These are phyloP conservation scores for Yamadazyma laniorum DNA, from an alignment of 805 yeast species.

Conservation along the genomic window DNA sequence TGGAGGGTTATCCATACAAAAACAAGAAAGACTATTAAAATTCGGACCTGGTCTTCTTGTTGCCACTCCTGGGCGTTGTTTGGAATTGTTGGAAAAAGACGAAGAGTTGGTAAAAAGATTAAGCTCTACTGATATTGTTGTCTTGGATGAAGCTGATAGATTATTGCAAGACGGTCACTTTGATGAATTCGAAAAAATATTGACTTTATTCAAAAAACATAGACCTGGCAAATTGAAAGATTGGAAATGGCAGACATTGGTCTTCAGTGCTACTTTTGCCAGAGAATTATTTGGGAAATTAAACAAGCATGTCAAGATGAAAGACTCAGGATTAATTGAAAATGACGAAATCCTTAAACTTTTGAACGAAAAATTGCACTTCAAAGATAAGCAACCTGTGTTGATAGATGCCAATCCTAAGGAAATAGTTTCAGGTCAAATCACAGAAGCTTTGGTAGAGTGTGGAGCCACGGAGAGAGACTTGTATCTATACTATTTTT, in stretches of 20 bases:
- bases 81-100: slow-evolving; percentile 72
- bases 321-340: slow-evolving; percentile 27
- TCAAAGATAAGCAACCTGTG: slow-evolving; percentile 63
- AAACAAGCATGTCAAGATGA: slow-evolving; percentile 30
- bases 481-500: slow-evolving; percentile 81
- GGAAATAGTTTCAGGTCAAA: slow-evolving; percentile 67
- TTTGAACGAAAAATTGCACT: slow-evolving; percentile 66
- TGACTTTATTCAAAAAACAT: slow-evolving; percentile 57
- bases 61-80: slow-evolving; percentile 93
- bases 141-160: slow-evolving; percentile 95
- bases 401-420: slow-evolving; percentile 86
- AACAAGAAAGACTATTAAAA: slow-evolving; percentile 77
- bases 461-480: slow-evolving; percentile 91
- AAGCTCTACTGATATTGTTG: slow-evolving; percentile 51
- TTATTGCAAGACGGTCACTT: slow-evolving; percentile 94
- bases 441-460: slow-evolving; percentile 85
- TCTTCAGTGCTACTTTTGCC: slow-evolving; percentile 94
- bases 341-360: slow-evolving; percentile 63
- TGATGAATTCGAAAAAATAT: slow-evolving; percentile 79
- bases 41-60: slow-evolving; percentile 79
- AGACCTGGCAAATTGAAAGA: slow-evolving; percentile 40
- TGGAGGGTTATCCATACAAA: slow-evolving; percentile 93
- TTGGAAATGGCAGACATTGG: slow-evolving; percentile 73
- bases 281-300: slow-evolving; percentile 78
- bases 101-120: slow-evolving; percentile 42